Evolutionary conservation across 2,329 filamentous ascomycete species (phyloP).

Genomic region (Cercospora zeina): DNA sequence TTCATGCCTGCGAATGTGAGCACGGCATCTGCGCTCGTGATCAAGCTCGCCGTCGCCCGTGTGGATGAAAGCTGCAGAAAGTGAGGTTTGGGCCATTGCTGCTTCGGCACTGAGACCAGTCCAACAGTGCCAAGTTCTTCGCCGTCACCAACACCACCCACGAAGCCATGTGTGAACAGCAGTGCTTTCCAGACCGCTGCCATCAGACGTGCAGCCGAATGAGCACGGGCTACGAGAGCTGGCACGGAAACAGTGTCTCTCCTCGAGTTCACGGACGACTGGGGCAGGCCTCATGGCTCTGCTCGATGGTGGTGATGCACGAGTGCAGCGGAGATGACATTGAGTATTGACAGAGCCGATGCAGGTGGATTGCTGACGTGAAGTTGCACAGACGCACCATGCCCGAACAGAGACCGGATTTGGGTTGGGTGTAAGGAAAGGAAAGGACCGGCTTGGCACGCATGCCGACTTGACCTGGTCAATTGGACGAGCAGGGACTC

Average conservation of each 20-base stretch:
- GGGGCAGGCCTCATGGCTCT: background rate
- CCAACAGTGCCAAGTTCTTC: background rate
- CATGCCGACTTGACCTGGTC: background rate
- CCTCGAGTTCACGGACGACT: too few relatives aligned
- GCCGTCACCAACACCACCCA: background rate
- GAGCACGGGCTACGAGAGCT: background rate
- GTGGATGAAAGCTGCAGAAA: background rate
- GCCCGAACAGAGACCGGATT: conserved; percentile 10
- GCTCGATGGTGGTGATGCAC: background rate
- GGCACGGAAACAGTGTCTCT: background rate
- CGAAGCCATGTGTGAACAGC: conserved; percentile 8
- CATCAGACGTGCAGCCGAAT: background rate
- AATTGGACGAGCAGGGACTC: conserved; percentile 9
- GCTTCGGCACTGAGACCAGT: background rate
- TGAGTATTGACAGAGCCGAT: too few relatives aligned
- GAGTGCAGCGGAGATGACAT: background rate
- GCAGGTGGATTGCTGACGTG: too few relatives aligned
- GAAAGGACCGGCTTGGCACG: conserved; percentile 11
- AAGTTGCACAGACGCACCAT: background rate
- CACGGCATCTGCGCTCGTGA: background rate
- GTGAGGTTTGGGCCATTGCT: background rate
- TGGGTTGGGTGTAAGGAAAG: conserved; percentile 5
- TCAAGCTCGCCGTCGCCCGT: background rate
- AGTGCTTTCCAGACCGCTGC: conserved; percentile 7
- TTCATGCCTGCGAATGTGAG: background rate